Base-by-base conservation (phyloP, 805 yeast species). In the Sugiyamaella chiloensis region DNA sequence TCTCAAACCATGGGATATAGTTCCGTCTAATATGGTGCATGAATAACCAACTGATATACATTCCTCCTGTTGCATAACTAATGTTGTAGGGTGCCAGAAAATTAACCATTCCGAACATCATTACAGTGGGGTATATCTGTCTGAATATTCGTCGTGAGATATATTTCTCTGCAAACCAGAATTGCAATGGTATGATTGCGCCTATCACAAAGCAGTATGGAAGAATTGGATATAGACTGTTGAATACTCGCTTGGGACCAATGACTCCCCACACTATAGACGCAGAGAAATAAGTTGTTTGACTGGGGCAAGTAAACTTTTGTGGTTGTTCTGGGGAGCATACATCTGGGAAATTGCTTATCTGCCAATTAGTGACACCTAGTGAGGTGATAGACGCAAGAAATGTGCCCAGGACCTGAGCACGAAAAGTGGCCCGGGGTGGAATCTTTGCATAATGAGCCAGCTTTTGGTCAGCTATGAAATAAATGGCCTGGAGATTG, bases 141-240 rank as follows among this genome's bases (percentile, higher is more conserved):
- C 30, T 23, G n/a, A 39, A 26, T 16, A 31, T 54, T 53, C 2
- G 16, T 26, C 26, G 24, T 44, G 65, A 51, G 57, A 68, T 77
- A 62, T 20, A 69, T 58, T 57, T 71, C 78, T 31, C 65, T 64
- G 81, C 79, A 40, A 79, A 62, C 52, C 20, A 11, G 14, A 37
- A 41, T 9, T 42, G 48, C 7, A 39, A 14, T 11, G 48, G 26
- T 9, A 60, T 60, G 20, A 56, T 34, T 3, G 61, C 62, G 11
- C 88, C 87, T 44, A 79, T 67, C 27, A 83, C 65, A 70, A 83
- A 82, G 52, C 85, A 78, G 76, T 79, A 82, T 60, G 78, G 75
- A 50, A 83, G 66, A 12, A 74, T 66, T 1, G 87, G 87, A 58
- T 83, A 83, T 16, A 81, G 59, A 76, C 42, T 73, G n/a, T n/a